A percentile compares a stretch with the other conserved stretches of the same genome.
Conservation (phyloP, 2,329 filamentous ascomycete species). For the Lasiodiplodia gonubiensis region DNA sequence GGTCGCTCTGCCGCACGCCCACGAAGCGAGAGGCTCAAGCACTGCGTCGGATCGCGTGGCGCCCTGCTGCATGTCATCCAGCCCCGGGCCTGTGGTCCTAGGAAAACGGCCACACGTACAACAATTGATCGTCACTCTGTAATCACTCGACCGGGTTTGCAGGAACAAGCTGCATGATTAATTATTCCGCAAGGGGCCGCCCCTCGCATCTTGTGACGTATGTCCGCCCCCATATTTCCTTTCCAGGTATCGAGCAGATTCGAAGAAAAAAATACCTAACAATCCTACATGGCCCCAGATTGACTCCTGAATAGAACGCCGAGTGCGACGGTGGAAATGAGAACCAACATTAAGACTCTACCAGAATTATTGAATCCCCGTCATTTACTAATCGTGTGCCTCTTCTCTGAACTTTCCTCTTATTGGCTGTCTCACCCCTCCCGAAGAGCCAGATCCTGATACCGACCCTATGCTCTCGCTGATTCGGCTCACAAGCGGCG, state of each 20-base stretch:
- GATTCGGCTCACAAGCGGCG: conserved; percentile 25
- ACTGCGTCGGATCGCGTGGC: not conserved
- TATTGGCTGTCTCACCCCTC: conserved; percentile 5
- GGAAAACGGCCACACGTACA: conserved; percentile 4
- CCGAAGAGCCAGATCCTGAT: conserved; percentile 10
- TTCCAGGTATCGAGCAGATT: conserved; percentile 3
- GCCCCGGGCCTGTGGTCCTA: not conserved
- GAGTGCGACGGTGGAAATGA: not conserved
- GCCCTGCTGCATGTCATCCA: conserved; percentile 7
- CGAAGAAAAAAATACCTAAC: not conserved
- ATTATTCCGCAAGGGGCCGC: not conserved
- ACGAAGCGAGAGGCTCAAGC: conserved; percentile 11
- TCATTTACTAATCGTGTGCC: conserved; percentile 12
- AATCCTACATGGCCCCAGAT: not conserved
- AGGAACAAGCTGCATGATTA: not conserved
- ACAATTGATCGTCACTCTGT: not conserved
- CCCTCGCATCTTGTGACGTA: conserved; percentile 1
- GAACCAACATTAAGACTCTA: conserved; percentile 8
- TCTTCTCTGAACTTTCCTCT: conserved; percentile 26
- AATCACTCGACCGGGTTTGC: not conserved
- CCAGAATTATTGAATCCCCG: not conserved
- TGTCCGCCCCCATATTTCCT: not conserved
- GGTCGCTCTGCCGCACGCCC: not conserved
- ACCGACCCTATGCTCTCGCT: conserved; percentile 22
- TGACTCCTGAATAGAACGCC: conserved; percentile 1